A percentile compares a stretch with the other conserved stretches of the same genome.
phyloP scores from a whole-genome alignment of 495 filamentous ascomycete species.

The Xanthoparmelia taractica region DNA sequence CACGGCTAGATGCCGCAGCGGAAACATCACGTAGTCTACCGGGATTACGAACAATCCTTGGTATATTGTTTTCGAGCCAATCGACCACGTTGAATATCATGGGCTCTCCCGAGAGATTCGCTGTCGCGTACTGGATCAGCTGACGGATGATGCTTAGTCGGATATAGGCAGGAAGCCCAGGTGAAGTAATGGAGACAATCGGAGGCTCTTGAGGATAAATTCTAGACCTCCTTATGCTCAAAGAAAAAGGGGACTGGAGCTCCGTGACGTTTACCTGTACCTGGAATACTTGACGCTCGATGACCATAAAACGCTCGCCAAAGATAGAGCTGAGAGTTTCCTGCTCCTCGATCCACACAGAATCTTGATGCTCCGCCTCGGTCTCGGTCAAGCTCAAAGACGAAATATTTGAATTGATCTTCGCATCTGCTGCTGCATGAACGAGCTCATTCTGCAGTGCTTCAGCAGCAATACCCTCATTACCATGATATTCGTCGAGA shows the following conservation, averaged over 20 bases:
- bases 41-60: constrained; percentile 68
- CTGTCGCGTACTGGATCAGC: constrained; percentile 57
- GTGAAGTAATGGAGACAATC: constrained; percentile 58
- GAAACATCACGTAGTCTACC: constrained; percentile 77
- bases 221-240: constrained; percentile 48
- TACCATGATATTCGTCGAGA: constrained; percentile 55
- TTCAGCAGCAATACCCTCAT: constrained; percentile 76
- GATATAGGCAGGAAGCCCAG: constrained; percentile 79
- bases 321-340: constrained; percentile 75
- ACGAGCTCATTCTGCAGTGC: constrained; percentile 64
- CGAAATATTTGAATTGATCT: constrained; percentile 11
- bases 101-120: constrained; percentile 65
- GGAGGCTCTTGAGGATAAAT: constrained; percentile 69
- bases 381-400: constrained; percentile 20
- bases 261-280: constrained; percentile 47
- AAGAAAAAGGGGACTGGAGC: constrained; percentile 32
- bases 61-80: constrained; percentile 78
- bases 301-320: constrained; percentile 49
- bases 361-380: constrained; percentile 27
- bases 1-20: constrained; percentile 42
- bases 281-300: constrained; percentile 53
- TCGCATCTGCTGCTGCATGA: constrained; percentile 23
- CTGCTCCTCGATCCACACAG: constrained; percentile 78
- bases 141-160: constrained; percentile 80
- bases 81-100: constrained; percentile 86